Conservation (phyloP, 306 rosid species). For the Carpinus fangiana region DNA sequence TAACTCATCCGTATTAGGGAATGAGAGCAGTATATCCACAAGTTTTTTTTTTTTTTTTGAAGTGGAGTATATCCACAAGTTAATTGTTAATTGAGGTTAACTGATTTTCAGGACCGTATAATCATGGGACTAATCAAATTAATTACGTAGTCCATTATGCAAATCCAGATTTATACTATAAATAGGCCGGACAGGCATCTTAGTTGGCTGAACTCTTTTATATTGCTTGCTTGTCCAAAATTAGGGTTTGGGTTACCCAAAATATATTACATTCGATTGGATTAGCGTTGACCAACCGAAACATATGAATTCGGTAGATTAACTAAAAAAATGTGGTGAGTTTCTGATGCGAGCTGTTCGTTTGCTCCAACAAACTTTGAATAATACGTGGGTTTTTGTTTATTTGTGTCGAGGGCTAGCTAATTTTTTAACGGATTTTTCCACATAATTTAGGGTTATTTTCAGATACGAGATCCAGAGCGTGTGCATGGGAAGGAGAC, state of each 20-base stretch:
- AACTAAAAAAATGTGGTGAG: constrained; percentile 32
- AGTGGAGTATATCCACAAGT: neutral
- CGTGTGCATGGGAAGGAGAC: constrained; percentile 25
- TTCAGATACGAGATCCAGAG: constrained; percentile 57
- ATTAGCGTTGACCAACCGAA: constrained; percentile 28
- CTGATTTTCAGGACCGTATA: neutral
- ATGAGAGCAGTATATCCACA: neutral
- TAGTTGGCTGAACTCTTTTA: too few species aligned
- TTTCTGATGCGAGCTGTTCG: constrained; percentile 47
- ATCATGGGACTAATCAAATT: constrained; percentile 14
- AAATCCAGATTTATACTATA: neutral
- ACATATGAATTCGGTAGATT: constrained; percentile 37
- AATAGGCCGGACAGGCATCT: neutral
- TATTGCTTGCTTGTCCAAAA: constrained; percentile 18
- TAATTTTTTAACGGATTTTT: neutral
- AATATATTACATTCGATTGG: constrained; percentile 33
- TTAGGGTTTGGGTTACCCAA: constrained; percentile 29
- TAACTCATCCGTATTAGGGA: neutral
- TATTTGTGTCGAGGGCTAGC: constrained; percentile 23
- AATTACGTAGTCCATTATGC: neutral
- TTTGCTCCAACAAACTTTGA: constrained; percentile 59
- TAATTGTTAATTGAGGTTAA: constrained; percentile 7
- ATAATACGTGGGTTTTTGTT: constrained; percentile 23
- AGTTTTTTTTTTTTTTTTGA: too few species aligned
- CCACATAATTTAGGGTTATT: constrained; percentile 32